Evolutionary conservation across 805 yeast species (phyloP).

Genomic region (Trichomonascus vanleenenianus): DNA sequence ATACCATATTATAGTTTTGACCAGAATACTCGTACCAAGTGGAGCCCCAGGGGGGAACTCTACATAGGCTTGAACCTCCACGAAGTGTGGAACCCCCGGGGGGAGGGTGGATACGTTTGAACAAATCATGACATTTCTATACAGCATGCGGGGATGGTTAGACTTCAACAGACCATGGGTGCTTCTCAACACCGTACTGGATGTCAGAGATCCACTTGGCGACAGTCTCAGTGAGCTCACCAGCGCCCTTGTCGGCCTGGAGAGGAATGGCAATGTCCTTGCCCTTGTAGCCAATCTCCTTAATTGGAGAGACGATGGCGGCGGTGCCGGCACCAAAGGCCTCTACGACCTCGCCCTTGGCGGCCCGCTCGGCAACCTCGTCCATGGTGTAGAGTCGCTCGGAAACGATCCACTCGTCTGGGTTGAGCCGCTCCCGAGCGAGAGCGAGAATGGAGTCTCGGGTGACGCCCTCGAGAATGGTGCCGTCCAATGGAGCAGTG

Average conservation of each 20-base stretch:
- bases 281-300: slow-evolving; percentile 75
- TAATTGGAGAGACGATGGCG: slow-evolving; percentile 91
- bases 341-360: slow-evolving; percentile 78
- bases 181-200: slow-evolving; percentile 80
- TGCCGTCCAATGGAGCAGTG: slow-evolving; percentile 96
- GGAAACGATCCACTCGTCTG: slow-evolving; percentile 69
- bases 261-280: slow-evolving; percentile 70
- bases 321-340: slow-evolving; percentile 98
- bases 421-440: slow-evolving; percentile 66
- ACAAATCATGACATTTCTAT: neutral
- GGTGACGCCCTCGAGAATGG: slow-evolving; percentile 93
- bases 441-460: slow-evolving; percentile 79
- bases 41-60: too few relatives aligned
- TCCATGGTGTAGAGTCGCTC: slow-evolving; percentile 79
- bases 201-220: slow-evolving; percentile 81
- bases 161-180: slow-evolving; percentile 30
- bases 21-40: too few relatives aligned
- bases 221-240: slow-evolving; percentile 58
- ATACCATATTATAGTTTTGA: too few relatives aligned
- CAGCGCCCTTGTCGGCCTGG: slow-evolving; percentile 64
- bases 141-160: neutral
- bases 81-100: too few relatives aligned
- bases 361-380: slow-evolving; percentile 73
- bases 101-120: neutral
- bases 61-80: too few relatives aligned